Percentiles rank a stretch among this genome's conserved stretches.
These are phyloP conservation scores for Heliamphora exappendiculata DNA, from an alignment of 148 eudicot species.

Conservation along the genomic window DNA sequence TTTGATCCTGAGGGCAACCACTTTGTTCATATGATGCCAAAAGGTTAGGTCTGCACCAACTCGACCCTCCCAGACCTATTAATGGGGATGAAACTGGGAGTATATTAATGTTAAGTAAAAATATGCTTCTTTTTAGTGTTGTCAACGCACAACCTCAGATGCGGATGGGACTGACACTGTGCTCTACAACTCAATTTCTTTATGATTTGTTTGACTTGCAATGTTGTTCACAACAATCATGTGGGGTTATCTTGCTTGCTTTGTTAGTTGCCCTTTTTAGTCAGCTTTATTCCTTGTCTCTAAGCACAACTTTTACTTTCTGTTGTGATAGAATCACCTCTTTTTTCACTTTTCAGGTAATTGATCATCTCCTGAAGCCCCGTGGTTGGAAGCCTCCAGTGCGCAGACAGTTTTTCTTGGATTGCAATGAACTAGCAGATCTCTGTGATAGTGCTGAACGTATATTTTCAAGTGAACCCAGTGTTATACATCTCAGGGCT, in stretches of 20 bases:
- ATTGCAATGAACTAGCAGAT: conserved; percentile 93
- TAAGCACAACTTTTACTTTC: not conserved
- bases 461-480: conserved; percentile 93
- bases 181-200: not conserved
- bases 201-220: not conserved
- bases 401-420: conserved; percentile 90
- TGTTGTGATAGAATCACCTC: not conserved
- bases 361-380: conserved; percentile 89
- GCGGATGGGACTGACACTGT: not conserved
- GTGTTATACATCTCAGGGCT: conserved; percentile 86
- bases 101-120: too few relatives aligned
- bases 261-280: not conserved
- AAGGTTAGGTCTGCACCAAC: too few relatives aligned
- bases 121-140: not conserved
- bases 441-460: conserved; percentile 95
- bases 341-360: conserved; percentile 40
- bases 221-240: not conserved
- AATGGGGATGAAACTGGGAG: too few relatives aligned
- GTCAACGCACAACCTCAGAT: not conserved
- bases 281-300: not conserved
- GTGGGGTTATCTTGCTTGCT: not conserved
- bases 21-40: too few relatives aligned
- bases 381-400: conserved; percentile 99
- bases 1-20: not conserved
- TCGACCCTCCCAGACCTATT: too few relatives aligned